Evolutionary conservation across 1,284 basidiomycete species (phyloP), one percentile per base, ranked within the genome.

Genomic region (Pisolithus thermaeus): DNA sequence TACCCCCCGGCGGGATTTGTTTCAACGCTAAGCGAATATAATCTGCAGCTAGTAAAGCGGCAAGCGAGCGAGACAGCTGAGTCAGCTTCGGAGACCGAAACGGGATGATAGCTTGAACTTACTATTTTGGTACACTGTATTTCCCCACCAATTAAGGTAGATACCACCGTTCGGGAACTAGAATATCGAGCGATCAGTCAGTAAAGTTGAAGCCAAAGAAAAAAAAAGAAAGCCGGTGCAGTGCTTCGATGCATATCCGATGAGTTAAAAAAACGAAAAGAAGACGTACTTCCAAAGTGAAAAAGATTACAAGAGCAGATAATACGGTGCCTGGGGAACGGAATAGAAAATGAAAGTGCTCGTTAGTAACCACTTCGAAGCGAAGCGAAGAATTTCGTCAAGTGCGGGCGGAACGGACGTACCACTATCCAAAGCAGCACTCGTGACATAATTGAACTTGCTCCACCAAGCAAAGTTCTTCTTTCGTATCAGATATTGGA

Each of bases 401-500:
- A 28, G 4, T 1, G 28, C 28, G 28, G 2, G 28, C 28, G 28
- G 28, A 28, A 28, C 7, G 28, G 28, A 61, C 65, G 60, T 59
- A 69, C 84, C 87, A 60, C 80, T 83, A 67, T 90, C 88, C 67
- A 90, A 61, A 49, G 87, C 87, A n/a, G 86, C 84, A 58, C 88
- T 87, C 49, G 89, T 77, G 56, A 91, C 77, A 71, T 92, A 93
- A 66, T 92, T 92, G 70, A 89, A 93, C 77, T 97, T 98, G 65
- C 85, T 87, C 96, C 96, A 99, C 93, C 94, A 97, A 40, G 80
- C 79, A 70, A 97, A 97, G 64, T 86, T 83, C 53, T 76, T 73
- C 63, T 87, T 81, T 50, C 94, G 75, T 32, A 97, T 74, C 51
- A 88, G 68, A 70, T 87, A 98, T 67, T 97, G 93, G 80, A 97